Evolutionary conservation across 1,284 basidiomycete genomes (phyloP).

Genomic region (Jaminaea rosea): DNA sequence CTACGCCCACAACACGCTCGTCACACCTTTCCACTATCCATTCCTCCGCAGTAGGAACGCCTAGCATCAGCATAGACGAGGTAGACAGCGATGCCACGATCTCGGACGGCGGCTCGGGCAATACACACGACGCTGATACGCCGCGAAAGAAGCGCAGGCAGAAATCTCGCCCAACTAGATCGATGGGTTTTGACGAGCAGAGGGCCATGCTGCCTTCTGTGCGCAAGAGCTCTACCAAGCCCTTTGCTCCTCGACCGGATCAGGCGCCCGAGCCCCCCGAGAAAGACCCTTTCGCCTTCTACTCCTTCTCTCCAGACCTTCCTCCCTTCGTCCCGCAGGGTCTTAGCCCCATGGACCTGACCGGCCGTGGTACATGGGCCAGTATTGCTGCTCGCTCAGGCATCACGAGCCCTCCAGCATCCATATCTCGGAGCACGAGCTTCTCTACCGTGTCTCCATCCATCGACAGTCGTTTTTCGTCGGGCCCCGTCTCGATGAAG

Average conservation of each 20-base stretch:
- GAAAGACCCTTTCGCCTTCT: slow-evolving; percentile 21
- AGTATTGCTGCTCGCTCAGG: slow-evolving; percentile 28
- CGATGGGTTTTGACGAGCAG: slow-evolving; percentile 22
- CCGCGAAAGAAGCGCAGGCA: slow-evolving; percentile 11
- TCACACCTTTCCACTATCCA: too few species aligned
- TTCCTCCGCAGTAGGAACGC: too few species aligned
- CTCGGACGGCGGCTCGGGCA: neutral
- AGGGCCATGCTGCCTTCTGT: slow-evolving; percentile 8
- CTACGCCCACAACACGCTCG: neutral
- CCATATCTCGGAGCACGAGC: slow-evolving; percentile 11
- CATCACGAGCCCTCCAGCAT: slow-evolving; percentile 1
- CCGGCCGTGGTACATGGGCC: slow-evolving; percentile 29
- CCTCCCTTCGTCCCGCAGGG: slow-evolving; percentile 29
- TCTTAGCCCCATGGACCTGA: slow-evolving; percentile 21
- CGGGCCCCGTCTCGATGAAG: slow-evolving; percentile 22
- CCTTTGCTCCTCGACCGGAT: neutral
- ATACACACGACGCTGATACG: slow-evolving; percentile 6
- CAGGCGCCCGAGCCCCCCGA: neutral
- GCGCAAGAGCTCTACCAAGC: neutral
- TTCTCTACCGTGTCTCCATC: slow-evolving; percentile 6
- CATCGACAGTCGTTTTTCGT: too few species aligned
- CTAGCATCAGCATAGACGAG: slow-evolving; percentile 12
- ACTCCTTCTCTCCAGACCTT: slow-evolving; percentile 33
- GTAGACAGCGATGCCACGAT: slow-evolving; percentile 14
- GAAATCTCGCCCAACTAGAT: slow-evolving; percentile 9